Evolutionary conservation across 2,329 filamentous ascomycete species (phyloP), one percentile per base, ranked within the genome.

Genomic region (Aspergillus caelatus): DNA sequence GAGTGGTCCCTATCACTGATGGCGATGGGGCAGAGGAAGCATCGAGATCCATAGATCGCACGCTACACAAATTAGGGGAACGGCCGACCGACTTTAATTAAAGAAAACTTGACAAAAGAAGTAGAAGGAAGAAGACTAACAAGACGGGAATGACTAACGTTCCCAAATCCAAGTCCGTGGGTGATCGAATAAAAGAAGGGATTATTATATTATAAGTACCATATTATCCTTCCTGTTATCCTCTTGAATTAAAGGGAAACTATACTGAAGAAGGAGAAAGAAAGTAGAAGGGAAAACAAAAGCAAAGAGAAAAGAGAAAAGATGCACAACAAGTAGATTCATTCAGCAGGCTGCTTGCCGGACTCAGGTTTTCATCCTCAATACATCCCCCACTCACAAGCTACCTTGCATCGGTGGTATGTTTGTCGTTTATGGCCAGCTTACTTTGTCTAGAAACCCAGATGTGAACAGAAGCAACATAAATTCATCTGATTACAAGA

Each of bases 1-100:
- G 59, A 63, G 48, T 61, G 26, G 55, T 55, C 58, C n/a, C 11
- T 58, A 43, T 57, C 57, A 60, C 50, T 32, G 55, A 48, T 52
- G 56, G 30, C n/a, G 56, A 63, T 57, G 61, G 58, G 58, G 57
- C 55, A 43, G 55, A 43, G 39, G 39, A 61, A 57, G 50, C 62
- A 66, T 66, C 55, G 62, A 68, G 65, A 67, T 68, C 63, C 65
- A 65, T 68, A 64, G 66, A 70, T 70, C 66, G 68, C 56, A 61
- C 64, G 60, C 67, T 66, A 70, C 63, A 28, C 65, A 56, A 55
- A 61, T 68, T 68, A 63, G 60, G 62, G 64, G 60, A 65, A 66
- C 62, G 64, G 57, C 55, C 58, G 57, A 57, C 62, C 34, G 60
- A 58, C 62, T 66, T 57, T 58, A 61, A 61, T 67, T 56, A 58